These are phyloP conservation scores for Corylus americana DNA, from an alignment of 306 rosid species.

Conservation along the genomic window DNA sequence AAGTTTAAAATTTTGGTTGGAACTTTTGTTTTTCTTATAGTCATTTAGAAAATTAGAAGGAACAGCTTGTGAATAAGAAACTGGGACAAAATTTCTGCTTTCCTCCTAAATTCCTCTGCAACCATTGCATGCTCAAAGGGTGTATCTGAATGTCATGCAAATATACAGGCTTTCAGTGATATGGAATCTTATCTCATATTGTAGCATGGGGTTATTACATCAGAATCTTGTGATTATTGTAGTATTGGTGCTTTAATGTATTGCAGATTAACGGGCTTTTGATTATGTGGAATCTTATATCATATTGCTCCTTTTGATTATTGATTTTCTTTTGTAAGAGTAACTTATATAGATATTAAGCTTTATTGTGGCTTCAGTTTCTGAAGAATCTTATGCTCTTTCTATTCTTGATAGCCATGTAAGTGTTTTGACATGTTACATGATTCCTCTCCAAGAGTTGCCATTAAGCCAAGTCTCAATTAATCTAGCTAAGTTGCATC, in stretches of 20 bases:
- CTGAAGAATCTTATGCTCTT: background rate
- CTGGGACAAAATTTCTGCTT: background rate
- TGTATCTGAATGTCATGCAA: slow-evolving; percentile 12
- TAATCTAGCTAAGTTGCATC: slow-evolving; percentile 5
- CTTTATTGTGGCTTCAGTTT: background rate
- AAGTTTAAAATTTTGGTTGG: slow-evolving; percentile 3
- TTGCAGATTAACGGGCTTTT: background rate
- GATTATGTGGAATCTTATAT: background rate
- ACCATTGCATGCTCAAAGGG: background rate
- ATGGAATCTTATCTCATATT: background rate
- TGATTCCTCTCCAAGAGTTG: background rate
- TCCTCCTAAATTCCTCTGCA: background rate
- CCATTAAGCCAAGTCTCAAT: background rate
- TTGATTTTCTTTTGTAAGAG: background rate
- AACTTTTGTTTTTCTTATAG: background rate
- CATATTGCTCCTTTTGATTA: background rate
- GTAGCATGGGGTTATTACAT: slow-evolving; percentile 2
- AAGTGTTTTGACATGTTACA: slow-evolving; percentile 6
- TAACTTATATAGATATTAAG: slow-evolving; percentile 3
- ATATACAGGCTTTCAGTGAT: slow-evolving; percentile 5
- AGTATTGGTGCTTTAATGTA: background rate
- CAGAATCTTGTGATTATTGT: slow-evolving; percentile 8
- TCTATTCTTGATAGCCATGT: background rate
- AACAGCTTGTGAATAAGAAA: background rate
- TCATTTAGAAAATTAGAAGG: background rate